Conservation (phyloP, 208 protist species). For the Acanthamoeba triangularis region DNA sequence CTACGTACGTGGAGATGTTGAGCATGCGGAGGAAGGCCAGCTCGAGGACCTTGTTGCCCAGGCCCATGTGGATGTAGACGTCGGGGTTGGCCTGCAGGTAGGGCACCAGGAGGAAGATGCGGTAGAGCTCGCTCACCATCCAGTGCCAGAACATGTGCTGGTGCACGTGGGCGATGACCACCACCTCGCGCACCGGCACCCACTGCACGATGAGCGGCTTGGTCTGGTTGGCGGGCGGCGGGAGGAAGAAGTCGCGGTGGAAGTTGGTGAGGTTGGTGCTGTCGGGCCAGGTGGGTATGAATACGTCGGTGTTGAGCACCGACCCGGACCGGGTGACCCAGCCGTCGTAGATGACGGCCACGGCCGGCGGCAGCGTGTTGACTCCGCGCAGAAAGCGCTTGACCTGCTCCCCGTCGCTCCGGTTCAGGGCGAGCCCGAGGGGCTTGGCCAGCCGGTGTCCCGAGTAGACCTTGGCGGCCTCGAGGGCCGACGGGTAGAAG, state of each 20-base stretch:
- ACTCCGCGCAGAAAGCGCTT: not conserved
- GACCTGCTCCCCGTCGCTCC: not conserved
- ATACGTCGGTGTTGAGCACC: not conserved
- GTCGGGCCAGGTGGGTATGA: not conserved
- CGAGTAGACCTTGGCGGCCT: not conserved
- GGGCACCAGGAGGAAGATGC: not conserved
- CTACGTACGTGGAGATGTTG: not conserved
- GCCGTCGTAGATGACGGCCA: not conserved
- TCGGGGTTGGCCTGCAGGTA: not conserved
- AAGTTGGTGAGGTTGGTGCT: not conserved
- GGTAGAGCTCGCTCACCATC: constrained; percentile 8
- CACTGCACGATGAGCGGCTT: not conserved
- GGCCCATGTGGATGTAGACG: not conserved
- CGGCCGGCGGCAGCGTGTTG: not conserved
- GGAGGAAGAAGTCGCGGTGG: not conserved
- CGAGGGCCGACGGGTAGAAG: not conserved
- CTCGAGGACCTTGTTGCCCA: not conserved
- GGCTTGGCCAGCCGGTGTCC: not conserved
- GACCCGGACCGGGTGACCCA: not conserved
- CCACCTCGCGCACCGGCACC: not conserved
- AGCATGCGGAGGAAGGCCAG: not conserved
- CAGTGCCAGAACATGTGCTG: constrained; percentile 49
- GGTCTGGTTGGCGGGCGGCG: not conserved
- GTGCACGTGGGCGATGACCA: constrained; percentile 12
- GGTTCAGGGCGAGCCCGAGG: not conserved